phyloP scores from a whole-genome alignment of 805 yeast species.

The Grigorovia jiainica region DNA sequence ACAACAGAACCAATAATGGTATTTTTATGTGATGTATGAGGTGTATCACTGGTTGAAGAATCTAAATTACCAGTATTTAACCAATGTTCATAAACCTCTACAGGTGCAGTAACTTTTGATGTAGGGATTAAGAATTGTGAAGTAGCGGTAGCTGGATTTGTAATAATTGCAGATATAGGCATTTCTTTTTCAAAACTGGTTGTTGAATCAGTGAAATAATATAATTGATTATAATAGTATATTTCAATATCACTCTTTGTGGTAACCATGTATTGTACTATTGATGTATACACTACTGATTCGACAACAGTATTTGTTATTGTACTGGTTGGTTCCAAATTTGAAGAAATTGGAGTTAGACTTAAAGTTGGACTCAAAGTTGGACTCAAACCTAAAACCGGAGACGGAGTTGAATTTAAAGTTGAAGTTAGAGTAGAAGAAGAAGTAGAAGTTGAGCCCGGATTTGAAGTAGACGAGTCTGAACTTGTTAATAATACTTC shows the following conservation, averaged over 20 bases:
- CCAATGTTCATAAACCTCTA: slow-evolving; percentile 16
- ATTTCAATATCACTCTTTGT: neutral
- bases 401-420: too few species aligned
- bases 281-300: neutral
- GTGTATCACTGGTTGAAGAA: neutral
- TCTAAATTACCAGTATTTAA: slow-evolving; percentile 9
- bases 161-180: slow-evolving; percentile 10
- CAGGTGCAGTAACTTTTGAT: slow-evolving; percentile 12
- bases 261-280: neutral
- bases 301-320: neutral
- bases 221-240: slow-evolving; percentile 13
- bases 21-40: slow-evolving; percentile 5
- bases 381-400: too few species aligned
- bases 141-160: slow-evolving; percentile 9
- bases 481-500: neutral
- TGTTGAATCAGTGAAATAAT: slow-evolving; percentile 12
- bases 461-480: neutral
- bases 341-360: neutral
- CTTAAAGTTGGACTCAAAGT: neutral
- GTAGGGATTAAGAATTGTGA: slow-evolving; percentile 13
- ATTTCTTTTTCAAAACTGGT: slow-evolving; percentile 15
- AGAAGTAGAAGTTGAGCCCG: neutral
- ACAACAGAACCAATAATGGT: slow-evolving; percentile 25
- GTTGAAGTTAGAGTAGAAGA: neutral
- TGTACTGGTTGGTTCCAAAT: neutral